Evolutionary conservation across 768 basidiomycete genomes (phyloP), one percentile per base, ranked within the genome.

Genomic region (Agrocybe pediades): DNA sequence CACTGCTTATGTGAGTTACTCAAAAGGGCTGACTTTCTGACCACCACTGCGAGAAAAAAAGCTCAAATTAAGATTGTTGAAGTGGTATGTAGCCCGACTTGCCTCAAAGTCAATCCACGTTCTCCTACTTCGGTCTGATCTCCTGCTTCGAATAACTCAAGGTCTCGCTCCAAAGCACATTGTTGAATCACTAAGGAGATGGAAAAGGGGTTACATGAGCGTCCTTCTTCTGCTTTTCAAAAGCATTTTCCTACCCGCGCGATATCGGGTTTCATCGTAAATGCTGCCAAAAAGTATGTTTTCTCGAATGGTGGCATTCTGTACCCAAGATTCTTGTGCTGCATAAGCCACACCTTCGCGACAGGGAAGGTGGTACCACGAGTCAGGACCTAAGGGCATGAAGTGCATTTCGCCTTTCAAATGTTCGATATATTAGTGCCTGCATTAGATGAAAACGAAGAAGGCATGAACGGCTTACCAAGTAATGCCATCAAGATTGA

Each of bases 231-330:
- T 29, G 24, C 17, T 20, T n/a, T n/a, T n/a, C n/a, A n/a, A 20
- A 26, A 27, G 21, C n/a, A 36, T 36, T 16, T 9, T 49, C 49
- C 21, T 30, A 66, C 70, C 68, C 51, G 85, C 80, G 76, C 84
- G 85, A 65, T 95, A 95, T 6, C 87, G 78, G 50, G 78, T 82
- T 64, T 89, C 86, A 44, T 95, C 88, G 54, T 84, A 91, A 0
- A 84, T 79, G n/a, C 83, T 71, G 26, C 92, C 90, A 54, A 96
- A 95, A 36, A 90, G 69, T 54, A 96, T 88, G 62, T 95, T 96
- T 43, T 92, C 88, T 69, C 82, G 58, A 51, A 91, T 88, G 0
- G 88, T 90, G 54, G 87, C 87, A 58, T 90, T 92, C 66, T 87
- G 82, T 3, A 92, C 85, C 90, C 90, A 95, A 6, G 88, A 84